Evolutionary conservation across 2,329 filamentous ascomycete species (phyloP).

Genomic region (Alternaria burnsii): DNA sequence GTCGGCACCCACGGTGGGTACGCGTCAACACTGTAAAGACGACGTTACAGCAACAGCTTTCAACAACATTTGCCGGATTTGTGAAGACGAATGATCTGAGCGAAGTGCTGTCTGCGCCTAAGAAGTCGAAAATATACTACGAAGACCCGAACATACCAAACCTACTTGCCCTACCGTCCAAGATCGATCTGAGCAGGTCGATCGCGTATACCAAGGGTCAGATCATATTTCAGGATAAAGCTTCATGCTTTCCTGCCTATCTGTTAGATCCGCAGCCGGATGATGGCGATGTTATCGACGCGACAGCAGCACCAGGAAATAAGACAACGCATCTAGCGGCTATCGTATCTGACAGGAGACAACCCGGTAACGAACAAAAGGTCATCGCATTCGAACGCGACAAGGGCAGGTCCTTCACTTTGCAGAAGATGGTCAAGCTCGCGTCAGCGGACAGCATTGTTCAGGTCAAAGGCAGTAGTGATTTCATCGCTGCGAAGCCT

Average conservation of each 20-base stretch:
- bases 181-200: constrained; percentile 75
- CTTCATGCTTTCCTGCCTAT: constrained; percentile 95
- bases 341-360: constrained; percentile 63
- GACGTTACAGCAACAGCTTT: constrained; percentile 74
- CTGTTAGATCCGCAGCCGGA: constrained; percentile 73
- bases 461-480: constrained; percentile 74
- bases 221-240: constrained; percentile 94
- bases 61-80: constrained; percentile 75
- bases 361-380: constrained; percentile 43
- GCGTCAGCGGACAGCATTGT: constrained; percentile 76
- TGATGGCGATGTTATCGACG: constrained; percentile 85
- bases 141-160: constrained; percentile 86
- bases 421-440: constrained; percentile 83
- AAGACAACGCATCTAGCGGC: constrained; percentile 95
- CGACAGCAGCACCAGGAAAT: constrained; percentile 93
- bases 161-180: constrained; percentile 78
- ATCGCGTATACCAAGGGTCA: constrained; percentile 77
- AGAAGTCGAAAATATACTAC: constrained; percentile 63
- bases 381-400: constrained; percentile 87
- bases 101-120: constrained; percentile 61
- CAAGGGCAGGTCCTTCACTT: constrained; percentile 71
- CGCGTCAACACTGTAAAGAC: constrained; percentile 83
- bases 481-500: constrained; percentile 83
- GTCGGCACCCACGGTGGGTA: constrained; percentile 85
- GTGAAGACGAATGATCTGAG: constrained; percentile 63